These are phyloP conservation scores for Aspergillus indologenus DNA, from an alignment of 495 filamentous ascomycete species.

Conservation along the genomic window DNA sequence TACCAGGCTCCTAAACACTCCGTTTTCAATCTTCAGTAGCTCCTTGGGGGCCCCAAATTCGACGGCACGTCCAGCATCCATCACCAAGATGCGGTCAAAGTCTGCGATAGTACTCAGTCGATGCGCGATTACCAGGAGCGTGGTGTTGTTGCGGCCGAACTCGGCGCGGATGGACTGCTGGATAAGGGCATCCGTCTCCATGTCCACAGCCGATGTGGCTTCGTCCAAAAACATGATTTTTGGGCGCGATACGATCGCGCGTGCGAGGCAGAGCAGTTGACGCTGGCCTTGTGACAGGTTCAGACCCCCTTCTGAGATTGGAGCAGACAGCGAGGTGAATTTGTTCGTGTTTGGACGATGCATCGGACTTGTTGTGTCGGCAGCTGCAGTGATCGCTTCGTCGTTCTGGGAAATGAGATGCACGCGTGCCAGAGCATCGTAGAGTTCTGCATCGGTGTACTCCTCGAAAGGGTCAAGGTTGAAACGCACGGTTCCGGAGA, in stretches of 20 bases:
- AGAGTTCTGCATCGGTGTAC: slow-evolving; percentile 57
- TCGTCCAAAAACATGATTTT: slow-evolving; percentile 79
- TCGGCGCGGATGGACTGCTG: slow-evolving; percentile 31
- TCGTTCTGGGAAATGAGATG: not conserved
- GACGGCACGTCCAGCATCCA: slow-evolving; percentile 61
- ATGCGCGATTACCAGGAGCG: slow-evolving; percentile 74
- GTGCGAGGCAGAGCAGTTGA: slow-evolving; percentile 75
- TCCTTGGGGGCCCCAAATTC: slow-evolving; percentile 64
- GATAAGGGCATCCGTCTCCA: slow-evolving; percentile 60
- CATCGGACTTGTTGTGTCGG: slow-evolving; percentile 29
- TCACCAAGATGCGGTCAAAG: slow-evolving; percentile 71
- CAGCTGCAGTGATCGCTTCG: not conserved
- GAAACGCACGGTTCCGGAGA: slow-evolving; percentile 50
- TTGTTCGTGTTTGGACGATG: slow-evolving; percentile 49
- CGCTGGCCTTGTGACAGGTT: slow-evolving; percentile 78
- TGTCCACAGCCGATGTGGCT: slow-evolving; percentile 76
- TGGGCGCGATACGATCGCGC: slow-evolving; percentile 68
- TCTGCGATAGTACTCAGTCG: slow-evolving; percentile 72
- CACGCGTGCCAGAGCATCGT: slow-evolving; percentile 54
- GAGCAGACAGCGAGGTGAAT: slow-evolving; percentile 46
- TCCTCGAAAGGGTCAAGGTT: slow-evolving; percentile 53
- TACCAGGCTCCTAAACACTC: slow-evolving; percentile 63
- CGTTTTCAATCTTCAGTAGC: slow-evolving; percentile 50
- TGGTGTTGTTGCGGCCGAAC: slow-evolving; percentile 58
- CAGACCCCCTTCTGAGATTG: slow-evolving; percentile 63